These are phyloP conservation scores for Termitomyces sp. DNA, from an alignment of 768 basidiomycete genomes.

Conservation along the genomic window DNA sequence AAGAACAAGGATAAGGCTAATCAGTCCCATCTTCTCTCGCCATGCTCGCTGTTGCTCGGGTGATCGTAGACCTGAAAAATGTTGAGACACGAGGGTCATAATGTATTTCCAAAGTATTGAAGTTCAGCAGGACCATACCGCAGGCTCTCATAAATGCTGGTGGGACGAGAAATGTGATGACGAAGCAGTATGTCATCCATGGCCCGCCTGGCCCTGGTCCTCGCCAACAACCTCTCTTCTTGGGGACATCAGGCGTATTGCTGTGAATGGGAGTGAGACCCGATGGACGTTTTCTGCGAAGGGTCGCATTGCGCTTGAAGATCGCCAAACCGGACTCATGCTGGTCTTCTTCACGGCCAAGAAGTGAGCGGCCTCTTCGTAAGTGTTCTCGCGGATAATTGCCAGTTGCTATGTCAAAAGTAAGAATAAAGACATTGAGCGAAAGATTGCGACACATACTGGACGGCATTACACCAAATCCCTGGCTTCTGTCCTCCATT, in stretches of 20 bases:
- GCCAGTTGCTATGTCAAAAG: slow-evolving; percentile 54
- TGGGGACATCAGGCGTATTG: slow-evolving; percentile 28
- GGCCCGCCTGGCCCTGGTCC: slow-evolving; percentile 87
- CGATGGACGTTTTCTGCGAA: slow-evolving; percentile 61
- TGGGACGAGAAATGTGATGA: slow-evolving; percentile 83
- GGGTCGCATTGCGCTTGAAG: slow-evolving; percentile 80
- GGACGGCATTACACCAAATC: slow-evolving; percentile 73
- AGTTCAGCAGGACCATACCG: slow-evolving; percentile 45
- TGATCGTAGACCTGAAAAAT: slow-evolving; percentile 73
- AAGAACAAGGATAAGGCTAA: slow-evolving; percentile 69
- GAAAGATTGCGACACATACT: slow-evolving; percentile 44
- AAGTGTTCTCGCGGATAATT: slow-evolving; percentile 62
- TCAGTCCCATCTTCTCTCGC: slow-evolving; percentile 96
- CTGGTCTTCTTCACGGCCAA: slow-evolving; percentile 85
- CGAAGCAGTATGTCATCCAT: slow-evolving; percentile 93
- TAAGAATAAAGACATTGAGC: slow-evolving; percentile 5
- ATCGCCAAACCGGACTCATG: slow-evolving; percentile 90
- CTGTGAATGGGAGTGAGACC: slow-evolving; percentile 33
- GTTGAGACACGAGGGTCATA: background rate
- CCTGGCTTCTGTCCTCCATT: slow-evolving; percentile 62
- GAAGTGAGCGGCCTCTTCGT: slow-evolving; percentile 83
- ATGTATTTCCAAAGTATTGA: background rate
- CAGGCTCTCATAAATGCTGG: slow-evolving; percentile 67
- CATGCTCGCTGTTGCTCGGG: slow-evolving; percentile 95
- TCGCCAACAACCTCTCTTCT: slow-evolving; percentile 52